phyloP scores from a whole-genome alignment of 2,329 filamentous ascomycete species.

The Pleomassaria siparia region DNA sequence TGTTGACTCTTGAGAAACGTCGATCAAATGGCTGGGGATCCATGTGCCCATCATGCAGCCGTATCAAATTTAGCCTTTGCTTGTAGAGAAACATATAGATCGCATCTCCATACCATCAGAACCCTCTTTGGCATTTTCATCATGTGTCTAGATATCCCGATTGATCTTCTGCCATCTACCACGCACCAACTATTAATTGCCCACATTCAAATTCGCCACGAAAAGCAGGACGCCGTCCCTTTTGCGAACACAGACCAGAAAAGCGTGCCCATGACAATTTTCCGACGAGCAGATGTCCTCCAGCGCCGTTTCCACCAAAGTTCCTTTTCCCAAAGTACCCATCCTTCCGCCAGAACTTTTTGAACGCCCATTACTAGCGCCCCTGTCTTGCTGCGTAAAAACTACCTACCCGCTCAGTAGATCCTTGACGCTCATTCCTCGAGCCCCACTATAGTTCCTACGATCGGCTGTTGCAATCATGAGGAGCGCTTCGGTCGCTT shows the following conservation, averaged over 20 bases:
- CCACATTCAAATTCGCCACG: not conserved
- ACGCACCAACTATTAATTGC: not conserved
- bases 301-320: conserved; percentile 10
- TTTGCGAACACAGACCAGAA: not conserved
- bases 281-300: conserved; percentile 9
- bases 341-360: not conserved
- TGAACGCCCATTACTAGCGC: conserved; percentile 1
- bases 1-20: no score
- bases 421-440: conserved; percentile 52
- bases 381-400: not conserved
- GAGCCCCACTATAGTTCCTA: conserved; percentile 49
- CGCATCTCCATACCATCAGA: no score
- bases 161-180: not conserved
- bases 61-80: no score
- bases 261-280: not conserved
- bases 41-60: no score
- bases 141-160: no score
- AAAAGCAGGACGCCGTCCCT: not conserved
- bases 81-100: no score
- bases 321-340: not conserved
- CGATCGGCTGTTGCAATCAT: conserved; percentile 80
- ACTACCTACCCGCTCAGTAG: conserved; percentile 43
- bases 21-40: no score
- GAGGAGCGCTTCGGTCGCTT: conserved; percentile 80
- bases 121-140: no score